These are phyloP conservation scores for Didymella exigua DNA, from an alignment of 2,329 filamentous ascomycete genomes.

Conservation along the genomic window DNA sequence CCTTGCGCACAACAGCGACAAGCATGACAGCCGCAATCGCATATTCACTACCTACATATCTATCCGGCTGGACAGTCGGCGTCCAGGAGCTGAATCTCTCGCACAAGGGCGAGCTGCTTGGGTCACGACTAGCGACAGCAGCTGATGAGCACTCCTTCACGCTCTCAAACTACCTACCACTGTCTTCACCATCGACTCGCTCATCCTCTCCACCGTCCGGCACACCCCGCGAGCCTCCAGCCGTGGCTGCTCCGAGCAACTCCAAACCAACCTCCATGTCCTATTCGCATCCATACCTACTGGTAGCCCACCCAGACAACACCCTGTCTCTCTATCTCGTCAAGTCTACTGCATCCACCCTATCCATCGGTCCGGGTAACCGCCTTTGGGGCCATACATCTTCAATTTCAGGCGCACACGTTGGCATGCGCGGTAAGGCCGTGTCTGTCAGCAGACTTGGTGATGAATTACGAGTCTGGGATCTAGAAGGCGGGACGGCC, in stretches of 20 bases:
- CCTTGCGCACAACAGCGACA: conserved; percentile 69
- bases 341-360: conserved; percentile 67
- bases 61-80: conserved; percentile 84
- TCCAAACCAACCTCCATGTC: conserved; percentile 57
- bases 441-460: conserved; percentile 86
- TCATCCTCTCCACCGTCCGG: conserved; percentile 36
- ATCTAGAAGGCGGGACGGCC: conserved; percentile 74
- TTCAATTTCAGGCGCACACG: conserved; percentile 82
- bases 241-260: conserved; percentile 21
- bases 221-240: conserved; percentile 31
- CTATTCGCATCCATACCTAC: conserved; percentile 78
- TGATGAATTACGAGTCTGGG: conserved; percentile 76
- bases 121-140: conserved; percentile 59
- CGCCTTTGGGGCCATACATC: conserved; percentile 92
- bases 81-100: conserved; percentile 86
- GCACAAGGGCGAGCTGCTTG: conserved; percentile 54
- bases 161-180: conserved; percentile 38
- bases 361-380: conserved; percentile 74
- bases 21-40: conserved; percentile 82
- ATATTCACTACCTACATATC: conserved; percentile 78
- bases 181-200: conserved; percentile 34
- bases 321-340: conserved; percentile 83
- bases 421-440: conserved; percentile 82
- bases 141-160: conserved; percentile 55
- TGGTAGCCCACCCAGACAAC: conserved; percentile 85